Conservation (phyloP, 2,329 filamentous ascomycete genomes). For the Botrytis galanthina region DNA sequence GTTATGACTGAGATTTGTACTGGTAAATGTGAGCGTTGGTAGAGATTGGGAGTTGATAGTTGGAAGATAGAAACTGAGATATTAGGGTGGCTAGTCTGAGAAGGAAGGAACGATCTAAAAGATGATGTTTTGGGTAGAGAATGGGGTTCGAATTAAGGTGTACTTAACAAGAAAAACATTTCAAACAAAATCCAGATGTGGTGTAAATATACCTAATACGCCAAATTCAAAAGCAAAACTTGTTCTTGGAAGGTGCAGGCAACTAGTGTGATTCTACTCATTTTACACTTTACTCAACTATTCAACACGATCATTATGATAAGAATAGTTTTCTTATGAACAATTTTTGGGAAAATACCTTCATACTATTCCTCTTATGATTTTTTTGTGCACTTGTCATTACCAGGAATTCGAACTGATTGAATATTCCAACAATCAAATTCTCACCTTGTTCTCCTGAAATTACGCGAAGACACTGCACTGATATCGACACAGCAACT, state of each 20-base stretch:
- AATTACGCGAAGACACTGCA: neutral
- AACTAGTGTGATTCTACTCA: neutral
- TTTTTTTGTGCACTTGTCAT: neutral
- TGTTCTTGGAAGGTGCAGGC: neutral
- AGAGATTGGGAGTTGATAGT: neutral
- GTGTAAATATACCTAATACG: neutral
- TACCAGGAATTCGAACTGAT: neutral
- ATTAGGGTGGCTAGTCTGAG: neutral
- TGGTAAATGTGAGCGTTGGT: neutral
- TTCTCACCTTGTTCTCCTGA: neutral
- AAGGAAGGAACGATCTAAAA: neutral
- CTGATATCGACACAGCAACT: neutral
- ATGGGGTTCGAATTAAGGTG: neutral
- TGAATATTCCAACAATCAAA: neutral
- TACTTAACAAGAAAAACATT: neutral
- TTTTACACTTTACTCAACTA: neutral
- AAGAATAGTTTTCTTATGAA: neutral
- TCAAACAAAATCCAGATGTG: neutral
- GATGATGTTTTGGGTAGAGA: neutral
- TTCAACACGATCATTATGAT: neutral
- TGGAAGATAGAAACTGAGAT: neutral
- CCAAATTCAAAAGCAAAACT: neutral
- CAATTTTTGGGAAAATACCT: fast-evolving
- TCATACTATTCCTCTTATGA: neutral
- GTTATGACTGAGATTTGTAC: neutral